Conservation (phyloP, 2,329 filamentous ascomycete species). For the Penicillium sp. region DNA sequence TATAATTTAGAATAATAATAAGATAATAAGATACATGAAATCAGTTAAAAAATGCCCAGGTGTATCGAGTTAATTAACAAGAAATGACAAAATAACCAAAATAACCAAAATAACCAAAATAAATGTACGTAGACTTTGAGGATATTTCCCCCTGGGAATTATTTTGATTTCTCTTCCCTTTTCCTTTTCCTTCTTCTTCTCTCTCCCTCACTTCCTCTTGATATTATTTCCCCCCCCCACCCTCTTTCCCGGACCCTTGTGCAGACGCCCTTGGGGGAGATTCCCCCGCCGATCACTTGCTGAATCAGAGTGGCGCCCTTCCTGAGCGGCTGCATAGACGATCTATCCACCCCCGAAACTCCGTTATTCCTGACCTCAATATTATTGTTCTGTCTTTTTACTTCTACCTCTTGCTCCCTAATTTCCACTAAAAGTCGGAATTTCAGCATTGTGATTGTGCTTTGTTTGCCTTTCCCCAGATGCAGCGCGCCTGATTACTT, state of each 20-base stretch:
- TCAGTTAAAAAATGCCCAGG: not conserved
- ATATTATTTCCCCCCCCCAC: not conserved
- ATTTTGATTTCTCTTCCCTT: not conserved
- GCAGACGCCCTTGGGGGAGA: slow-evolving; percentile 3
- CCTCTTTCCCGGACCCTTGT: slow-evolving; percentile 1
- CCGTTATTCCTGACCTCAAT: slow-evolving; percentile 8
- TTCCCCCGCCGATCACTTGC: slow-evolving; percentile 22
- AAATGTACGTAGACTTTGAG: not conserved
- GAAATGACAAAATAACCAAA: not conserved
- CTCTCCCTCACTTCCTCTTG: slow-evolving; percentile 11
- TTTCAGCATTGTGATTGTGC: not conserved
- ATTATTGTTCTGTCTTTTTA: slow-evolving; percentile 7
- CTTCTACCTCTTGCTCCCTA: not conserved
- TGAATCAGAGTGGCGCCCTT: slow-evolving; percentile 22
- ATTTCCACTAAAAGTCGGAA: not conserved
- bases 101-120: not conserved
- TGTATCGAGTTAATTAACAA: not conserved
- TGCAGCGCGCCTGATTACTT: slow-evolving; percentile 22
- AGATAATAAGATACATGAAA: too few species aligned
- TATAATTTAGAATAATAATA: not conserved
- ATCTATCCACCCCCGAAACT: slow-evolving; percentile 12
- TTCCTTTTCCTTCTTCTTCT: not conserved
- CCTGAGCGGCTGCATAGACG: slow-evolving; percentile 13
- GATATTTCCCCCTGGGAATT: not conserved
- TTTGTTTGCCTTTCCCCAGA: slow-evolving; percentile 16